Evolutionary conservation across 768 basidiomycete genomes (phyloP), one percentile per base, ranked within the genome.

Genomic region (Pleurotus platypus): DNA sequence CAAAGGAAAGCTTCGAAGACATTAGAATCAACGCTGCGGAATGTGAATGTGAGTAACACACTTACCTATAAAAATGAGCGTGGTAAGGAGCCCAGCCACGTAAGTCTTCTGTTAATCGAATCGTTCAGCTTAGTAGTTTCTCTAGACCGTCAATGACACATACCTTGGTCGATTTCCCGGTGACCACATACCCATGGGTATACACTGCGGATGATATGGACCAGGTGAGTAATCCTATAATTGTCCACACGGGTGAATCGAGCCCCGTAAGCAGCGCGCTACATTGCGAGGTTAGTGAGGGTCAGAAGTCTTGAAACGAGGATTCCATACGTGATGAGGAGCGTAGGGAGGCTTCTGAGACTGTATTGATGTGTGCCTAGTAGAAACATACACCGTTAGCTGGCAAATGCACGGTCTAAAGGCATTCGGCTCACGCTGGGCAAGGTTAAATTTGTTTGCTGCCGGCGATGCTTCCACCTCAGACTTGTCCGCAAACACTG

Each of bases 301-400:
- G 26, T 37, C n/a, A 16, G 35, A 35, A 35, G 30, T 35, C 9
- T 35, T 8, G 8, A 13, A 11, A 11, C 24, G 30, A 35, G 30
- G 9, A 8, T 35, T 12, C 61, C 79, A 64, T 58, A 84, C 80
- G 74, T 71, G 7, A 74, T 55, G 46, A 72, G 70, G 9, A 84
- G 49, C 30, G 77, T 57, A 15, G 84, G 83, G 5, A 78, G 64
- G 58, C 66, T 70, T 61, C 84, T 83, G 8, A 85, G 71, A 0
- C 83, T 82, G 55, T 85, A 86, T 75, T 86, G 85, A 67, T 90
- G 87, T 16, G 86, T 84, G 58, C 87, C 86, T 88, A 47, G 39
- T 15, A 27, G 37, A 15, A 35, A 51, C 37, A 54, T 40, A 55
- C 53, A 47, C 20, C 26, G 24, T 16, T n/a, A 47, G 46, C 15